Evolutionary conservation across 2,329 filamentous ascomycete species (phyloP).

Genomic region (Pyricularia sp.): DNA sequence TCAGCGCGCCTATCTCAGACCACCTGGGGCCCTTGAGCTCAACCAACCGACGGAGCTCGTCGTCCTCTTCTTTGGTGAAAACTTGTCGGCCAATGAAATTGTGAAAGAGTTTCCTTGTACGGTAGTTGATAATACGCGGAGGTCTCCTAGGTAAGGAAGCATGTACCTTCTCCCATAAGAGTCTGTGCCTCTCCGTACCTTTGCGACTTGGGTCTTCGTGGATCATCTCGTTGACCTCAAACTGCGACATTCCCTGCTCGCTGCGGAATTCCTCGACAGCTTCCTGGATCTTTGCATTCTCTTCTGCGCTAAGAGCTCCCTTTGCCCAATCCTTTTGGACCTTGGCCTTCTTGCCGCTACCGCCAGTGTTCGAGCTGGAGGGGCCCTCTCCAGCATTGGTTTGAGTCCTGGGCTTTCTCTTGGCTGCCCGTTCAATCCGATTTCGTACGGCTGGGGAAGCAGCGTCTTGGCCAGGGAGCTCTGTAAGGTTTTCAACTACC

Average conservation of each 20-base stretch:
- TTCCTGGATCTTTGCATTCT: constrained; percentile 29
- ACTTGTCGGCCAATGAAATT: constrained; percentile 50
- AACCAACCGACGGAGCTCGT: constrained; percentile 37
- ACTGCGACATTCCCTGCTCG: constrained; percentile 30
- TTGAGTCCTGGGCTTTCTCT: not conserved
- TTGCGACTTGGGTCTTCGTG: constrained; percentile 14
- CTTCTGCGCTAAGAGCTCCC: constrained; percentile 33
- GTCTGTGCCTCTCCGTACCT: constrained; percentile 19
- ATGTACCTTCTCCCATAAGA: constrained; percentile 41
- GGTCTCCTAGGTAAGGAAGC: constrained; percentile 38
- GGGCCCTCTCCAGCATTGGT: not conserved
- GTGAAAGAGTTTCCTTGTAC: constrained; percentile 55
- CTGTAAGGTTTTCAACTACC: not conserved
- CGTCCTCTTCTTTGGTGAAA: constrained; percentile 52
- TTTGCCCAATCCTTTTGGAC: constrained; percentile 5
- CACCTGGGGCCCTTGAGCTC: constrained; percentile 46
- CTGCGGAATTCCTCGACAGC: constrained; percentile 35
- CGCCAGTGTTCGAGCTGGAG: not conserved
- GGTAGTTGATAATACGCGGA: constrained; percentile 44
- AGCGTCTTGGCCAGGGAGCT: not conserved
- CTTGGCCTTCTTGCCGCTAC: not conserved
- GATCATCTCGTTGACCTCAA: constrained; percentile 37
- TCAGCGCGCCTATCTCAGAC: constrained; percentile 48
- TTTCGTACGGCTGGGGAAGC: constrained; percentile 1
- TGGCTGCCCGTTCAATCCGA: not conserved